Base-by-base conservation (phyloP, 768 basidiomycete species). In the Lyophyllum shimeji region DNA sequence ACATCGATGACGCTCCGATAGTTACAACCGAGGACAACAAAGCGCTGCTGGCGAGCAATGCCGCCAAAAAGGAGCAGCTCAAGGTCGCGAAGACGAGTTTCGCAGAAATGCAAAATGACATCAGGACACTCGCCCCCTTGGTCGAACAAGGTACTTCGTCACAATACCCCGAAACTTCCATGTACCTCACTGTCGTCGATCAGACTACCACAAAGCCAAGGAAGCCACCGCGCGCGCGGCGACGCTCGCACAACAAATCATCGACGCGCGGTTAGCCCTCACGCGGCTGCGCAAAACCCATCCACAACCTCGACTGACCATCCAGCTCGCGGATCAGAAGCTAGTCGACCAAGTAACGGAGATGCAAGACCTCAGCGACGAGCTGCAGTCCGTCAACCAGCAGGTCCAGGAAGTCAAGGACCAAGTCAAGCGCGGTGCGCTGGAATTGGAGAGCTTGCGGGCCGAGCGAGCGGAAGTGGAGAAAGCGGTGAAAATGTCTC, bases 1-100 rank as follows among this genome's bases (percentile, higher is more conserved):
- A 94, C 59, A 84, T 83, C 52, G 85, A 91, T 62, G 90, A 95
- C 55, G 89, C 91, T 0, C 88, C 89, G 2, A 82, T 86, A 56
- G 83, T 94, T 39, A 88, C 87, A 5, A 84, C 84, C 7, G 87
- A 87, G n/a, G 86, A 88, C 58, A 95, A 94, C 63, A 83, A 87
- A 57, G 80, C 78, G 20, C 78, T 91, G 8, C 71, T 78, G 21
- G 63, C 73, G 6, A 70, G 71, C 46, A 93, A 92, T 62, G 83
- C 82, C 49, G 73, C 82, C 62, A 91, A 89, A 75, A 94, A 96
- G 68, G 80, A 75, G 27, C 74, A 69, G 21, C 67, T 94, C 37
- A 89, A 89, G 60, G 74, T 74, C 2, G 80, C 82, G 20, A 95
- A 95, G 70, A 74, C 70, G 3, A 75, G 71, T 12, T 76, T 93